A percentile compares a stretch with the other conserved stretches of the same genome.
These are phyloP conservation scores for Sisymbrium irio DNA, from an alignment of 345 rosid species.

Conservation along the genomic window DNA sequence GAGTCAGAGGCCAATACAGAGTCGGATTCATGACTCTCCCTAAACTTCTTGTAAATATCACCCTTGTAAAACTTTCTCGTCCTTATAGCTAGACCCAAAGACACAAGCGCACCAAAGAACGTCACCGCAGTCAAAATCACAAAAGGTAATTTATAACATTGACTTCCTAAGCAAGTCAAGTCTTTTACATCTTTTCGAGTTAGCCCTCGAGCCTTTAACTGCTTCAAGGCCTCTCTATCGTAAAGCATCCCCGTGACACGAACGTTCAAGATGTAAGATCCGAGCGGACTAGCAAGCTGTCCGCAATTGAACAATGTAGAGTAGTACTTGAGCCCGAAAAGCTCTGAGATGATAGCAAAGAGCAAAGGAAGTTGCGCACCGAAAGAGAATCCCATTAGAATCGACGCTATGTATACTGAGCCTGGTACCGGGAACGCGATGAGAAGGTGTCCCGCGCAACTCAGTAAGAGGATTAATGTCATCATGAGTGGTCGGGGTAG, in stretches of 20 bases:
- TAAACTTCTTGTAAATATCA: slow-evolving; percentile 78
- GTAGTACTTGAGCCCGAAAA: slow-evolving; percentile 84
- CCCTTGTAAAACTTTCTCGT: slow-evolving; percentile 71
- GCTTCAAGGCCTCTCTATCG: slow-evolving; percentile 61
- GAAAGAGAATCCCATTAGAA: slow-evolving; percentile 71
- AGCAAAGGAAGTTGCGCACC: slow-evolving; percentile 78
- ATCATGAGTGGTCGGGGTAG: slow-evolving; percentile 74
- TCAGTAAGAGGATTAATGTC: slow-evolving; percentile 59
- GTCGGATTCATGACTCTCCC: slow-evolving; percentile 38
- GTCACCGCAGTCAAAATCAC: slow-evolving; percentile 49
- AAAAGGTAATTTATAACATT: slow-evolving; percentile 67
- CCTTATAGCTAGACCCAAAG: slow-evolving; percentile 61
- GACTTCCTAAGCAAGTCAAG: slow-evolving; percentile 57
- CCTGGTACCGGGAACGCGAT: slow-evolving; percentile 69
- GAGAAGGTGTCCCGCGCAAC: slow-evolving; percentile 60
- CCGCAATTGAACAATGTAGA: slow-evolving; percentile 91
- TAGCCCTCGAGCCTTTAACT: slow-evolving; percentile 49
- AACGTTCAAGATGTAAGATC: slow-evolving; percentile 75
- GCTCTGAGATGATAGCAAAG: slow-evolving; percentile 80
- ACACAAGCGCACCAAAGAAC: slow-evolving; percentile 56
- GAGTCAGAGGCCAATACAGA: slow-evolving; percentile 4
- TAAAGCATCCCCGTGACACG: slow-evolving; percentile 64
- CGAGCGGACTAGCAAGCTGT: slow-evolving; percentile 79
- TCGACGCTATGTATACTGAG: slow-evolving; percentile 69
- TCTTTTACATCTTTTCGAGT: slow-evolving; percentile 54